Conservation (phyloP, 176 grass and related monocot species). For the Tillandsia fasciculata region DNA sequence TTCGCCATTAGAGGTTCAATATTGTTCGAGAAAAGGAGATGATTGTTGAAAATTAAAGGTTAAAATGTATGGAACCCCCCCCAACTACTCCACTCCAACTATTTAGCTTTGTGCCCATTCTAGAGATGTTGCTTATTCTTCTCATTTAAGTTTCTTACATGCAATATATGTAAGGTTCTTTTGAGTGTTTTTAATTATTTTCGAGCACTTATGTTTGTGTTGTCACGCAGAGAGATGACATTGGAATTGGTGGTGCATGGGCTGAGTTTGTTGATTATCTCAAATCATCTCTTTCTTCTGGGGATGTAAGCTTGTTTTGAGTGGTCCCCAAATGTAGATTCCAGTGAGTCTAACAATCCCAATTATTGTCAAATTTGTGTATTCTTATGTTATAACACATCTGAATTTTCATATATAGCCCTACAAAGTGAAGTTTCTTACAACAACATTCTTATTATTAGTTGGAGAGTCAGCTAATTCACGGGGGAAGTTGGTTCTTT, state of each 20-base stretch:
- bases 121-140: no score
- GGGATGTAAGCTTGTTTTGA: slow-evolving; percentile 47
- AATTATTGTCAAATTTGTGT: background rate
- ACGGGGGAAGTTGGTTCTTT: no score
- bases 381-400: background rate
- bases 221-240: slow-evolving; percentile 51
- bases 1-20: no score
- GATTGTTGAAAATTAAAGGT: no score
- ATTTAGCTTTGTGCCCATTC: no score
- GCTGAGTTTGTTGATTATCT: slow-evolving; percentile 74
- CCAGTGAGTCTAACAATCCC: background rate
- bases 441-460: background rate
- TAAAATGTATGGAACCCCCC: no score
- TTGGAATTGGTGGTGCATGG: slow-evolving; percentile 80
- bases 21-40: no score
- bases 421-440: background rate
- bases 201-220: background rate
- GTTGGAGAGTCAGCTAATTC: background rate
- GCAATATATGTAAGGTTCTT: background rate
- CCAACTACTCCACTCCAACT: no score
- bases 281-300: slow-evolving; percentile 46
- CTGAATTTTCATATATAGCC: background rate
- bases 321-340: background rate
- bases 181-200: background rate
- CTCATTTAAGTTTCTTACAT: background rate